A percentile compares a stretch with the other conserved stretches of the same genome.
Conservation (phyloP, 148 eudicot species). For the Silene conica region DNA sequence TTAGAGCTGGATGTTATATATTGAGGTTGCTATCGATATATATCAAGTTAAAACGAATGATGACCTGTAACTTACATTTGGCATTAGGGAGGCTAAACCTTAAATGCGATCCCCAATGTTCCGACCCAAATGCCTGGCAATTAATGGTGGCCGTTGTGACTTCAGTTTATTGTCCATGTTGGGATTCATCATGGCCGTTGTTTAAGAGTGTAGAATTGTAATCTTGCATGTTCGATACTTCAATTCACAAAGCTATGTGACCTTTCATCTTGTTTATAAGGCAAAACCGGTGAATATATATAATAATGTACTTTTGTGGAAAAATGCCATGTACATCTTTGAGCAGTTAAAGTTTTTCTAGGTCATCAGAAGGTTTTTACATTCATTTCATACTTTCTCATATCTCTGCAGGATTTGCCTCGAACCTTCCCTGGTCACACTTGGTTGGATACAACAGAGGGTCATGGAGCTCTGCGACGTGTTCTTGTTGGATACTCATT, state of each 20-base stretch:
- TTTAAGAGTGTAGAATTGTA: no score
- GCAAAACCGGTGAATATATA: background rate
- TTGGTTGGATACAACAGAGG: slow-evolving; percentile 87
- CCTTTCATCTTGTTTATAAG: background rate
- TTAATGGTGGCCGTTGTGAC: no score
- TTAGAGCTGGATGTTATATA: background rate
- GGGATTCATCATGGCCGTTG: no score
- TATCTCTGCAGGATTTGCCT: slow-evolving; percentile 67
- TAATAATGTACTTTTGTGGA: background rate
- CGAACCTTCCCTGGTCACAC: slow-evolving; percentile 98
- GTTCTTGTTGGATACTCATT: slow-evolving; percentile 96
- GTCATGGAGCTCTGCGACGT: slow-evolving; percentile 91
- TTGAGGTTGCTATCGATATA: no score
- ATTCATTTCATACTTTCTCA: background rate
- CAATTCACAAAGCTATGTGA: background rate
- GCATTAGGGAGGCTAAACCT: no score
- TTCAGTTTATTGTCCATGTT: no score
- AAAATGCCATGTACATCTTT: background rate
- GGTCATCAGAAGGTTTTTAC: background rate
- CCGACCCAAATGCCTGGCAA: no score
- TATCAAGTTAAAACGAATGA: no score
- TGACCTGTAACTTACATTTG: no score
- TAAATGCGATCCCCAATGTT: no score
- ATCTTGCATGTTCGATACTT: no score
- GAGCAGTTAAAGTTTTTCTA: background rate